Evolutionary conservation across 83 land plant species (phyloP).

Genomic region (Larix sibirica): DNA sequence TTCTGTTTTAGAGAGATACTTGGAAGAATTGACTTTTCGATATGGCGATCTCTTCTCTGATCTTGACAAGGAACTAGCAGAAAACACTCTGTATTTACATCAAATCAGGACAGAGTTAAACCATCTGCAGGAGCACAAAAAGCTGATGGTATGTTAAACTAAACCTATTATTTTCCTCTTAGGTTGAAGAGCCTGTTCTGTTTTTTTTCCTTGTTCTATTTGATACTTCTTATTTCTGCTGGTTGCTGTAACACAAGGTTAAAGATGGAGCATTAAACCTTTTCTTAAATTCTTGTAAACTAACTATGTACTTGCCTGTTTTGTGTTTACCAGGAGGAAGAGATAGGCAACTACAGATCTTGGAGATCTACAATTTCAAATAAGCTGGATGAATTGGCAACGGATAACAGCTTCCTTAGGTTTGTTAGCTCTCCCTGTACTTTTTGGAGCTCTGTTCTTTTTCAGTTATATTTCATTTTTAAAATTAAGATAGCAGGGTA

Average conservation of each 20-base stretch:
- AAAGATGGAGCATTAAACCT: not conserved
- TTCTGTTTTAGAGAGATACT: constrained; percentile 70
- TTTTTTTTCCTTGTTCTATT: not conserved
- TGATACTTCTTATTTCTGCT: not conserved
- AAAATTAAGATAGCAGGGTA: no score
- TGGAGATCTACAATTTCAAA: constrained; percentile 8
- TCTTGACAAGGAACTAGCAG: constrained; percentile 56
- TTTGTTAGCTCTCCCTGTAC: not conserved
- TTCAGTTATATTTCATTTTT: not conserved
- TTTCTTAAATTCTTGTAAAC: not conserved
- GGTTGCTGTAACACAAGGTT: not conserved
- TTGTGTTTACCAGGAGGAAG: constrained; percentile 4
- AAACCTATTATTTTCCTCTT: not conserved
- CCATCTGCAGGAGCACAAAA: constrained; percentile 39
- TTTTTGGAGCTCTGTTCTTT: not conserved
- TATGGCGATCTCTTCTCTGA: constrained; percentile 60
- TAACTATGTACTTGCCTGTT: not conserved
- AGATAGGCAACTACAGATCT: not conserved
- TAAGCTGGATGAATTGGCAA: not conserved
- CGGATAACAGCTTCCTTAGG: constrained; percentile 9
- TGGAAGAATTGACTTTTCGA: constrained; percentile 63
- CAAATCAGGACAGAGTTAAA: constrained; percentile 31
- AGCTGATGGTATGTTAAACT: constrained; percentile 35
- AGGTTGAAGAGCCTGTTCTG: not conserved
- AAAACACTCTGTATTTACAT: constrained; percentile 32